Base-by-base conservation (phyloP, 1,284 basidiomycete species). In the Apiotrichum gracile region DNA sequence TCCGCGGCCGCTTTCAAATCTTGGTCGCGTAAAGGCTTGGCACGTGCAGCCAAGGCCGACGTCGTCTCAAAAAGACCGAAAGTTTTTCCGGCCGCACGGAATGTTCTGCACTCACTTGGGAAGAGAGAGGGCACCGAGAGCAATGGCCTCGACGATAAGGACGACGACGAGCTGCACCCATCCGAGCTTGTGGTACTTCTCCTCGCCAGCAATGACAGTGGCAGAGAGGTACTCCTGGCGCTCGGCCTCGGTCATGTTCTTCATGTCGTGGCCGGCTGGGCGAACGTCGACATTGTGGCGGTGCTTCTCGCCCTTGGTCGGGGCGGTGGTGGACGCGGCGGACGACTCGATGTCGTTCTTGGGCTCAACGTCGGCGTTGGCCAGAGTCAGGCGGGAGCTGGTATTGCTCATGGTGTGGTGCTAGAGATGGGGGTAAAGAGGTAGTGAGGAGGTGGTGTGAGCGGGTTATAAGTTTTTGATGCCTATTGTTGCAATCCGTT, bases 141-240 rank as follows among this genome's bases (percentile, higher is more conserved):
- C 55, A 6, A 57, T 47, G n/a, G 55, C 55, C 29, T 47, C 41
- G 40, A 54, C 52, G 37, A 54, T 51, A 12, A 57, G 49, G 19
- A 57, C 55, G 25, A 57, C 48, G n/a, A 51, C 49, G 21, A 57
- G 55, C 51, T 57, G 55, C 3, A 47, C 9, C 55, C 55, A 57
- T 7, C 51, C 52, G 31, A 57, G 55, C 51, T 57, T 47, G 55
- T 57, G 51, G 51, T 44, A 54, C 51, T 57, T 57, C n/a, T 38
- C 17, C 40, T 57, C 51, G 43, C 55, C 55, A n/a, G 21, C 34
- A n/a, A 38, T 26, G 16, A 41, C 45, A 6, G 47, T 22, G 24
- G 50, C 51, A 8, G 55, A 47, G 29, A 43, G 25, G 44, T 53
- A 57, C 29, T 53, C 51, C 21, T 37, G 19, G 33, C 44, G 47